phyloP scores from a whole-genome alignment of 306 rosid species.

The Betula pendula region DNA sequence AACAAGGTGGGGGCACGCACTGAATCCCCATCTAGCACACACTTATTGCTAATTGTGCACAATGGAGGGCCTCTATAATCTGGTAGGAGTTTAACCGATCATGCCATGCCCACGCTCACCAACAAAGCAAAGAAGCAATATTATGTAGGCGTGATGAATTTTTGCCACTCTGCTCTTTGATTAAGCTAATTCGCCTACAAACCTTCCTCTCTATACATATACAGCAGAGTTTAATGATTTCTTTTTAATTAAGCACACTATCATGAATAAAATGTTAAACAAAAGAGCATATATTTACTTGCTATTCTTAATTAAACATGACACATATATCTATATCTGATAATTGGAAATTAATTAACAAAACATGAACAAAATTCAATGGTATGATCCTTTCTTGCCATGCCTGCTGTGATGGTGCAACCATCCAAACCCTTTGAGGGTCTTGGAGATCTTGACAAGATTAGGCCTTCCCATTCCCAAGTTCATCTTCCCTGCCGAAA shows the following conservation, averaged over 20 bases:
- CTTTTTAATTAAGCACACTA: not conserved
- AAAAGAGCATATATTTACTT: conserved; percentile 54
- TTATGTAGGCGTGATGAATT: not conserved
- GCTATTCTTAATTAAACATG: conserved; percentile 23
- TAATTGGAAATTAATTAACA: conserved; percentile 18
- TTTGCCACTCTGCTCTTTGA: not conserved
- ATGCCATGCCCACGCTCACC: not conserved
- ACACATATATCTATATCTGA: conserved; percentile 43
- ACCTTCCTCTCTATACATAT: not conserved
- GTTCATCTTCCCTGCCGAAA: conserved; percentile 85
- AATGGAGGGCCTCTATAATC: not conserved
- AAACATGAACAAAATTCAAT: conserved; percentile 33
- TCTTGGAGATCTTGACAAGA: conserved; percentile 75
- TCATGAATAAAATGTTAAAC: conserved; percentile 48
- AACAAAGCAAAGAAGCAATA: not conserved
- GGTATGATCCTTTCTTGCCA: conserved; percentile 60
- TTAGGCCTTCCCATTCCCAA: conserved; percentile 84
- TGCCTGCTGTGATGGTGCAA: conserved; percentile 63
- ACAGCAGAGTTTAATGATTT: not conserved
- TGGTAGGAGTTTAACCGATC: not conserved
- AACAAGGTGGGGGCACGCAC: too few species aligned
- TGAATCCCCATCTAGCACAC: not conserved
- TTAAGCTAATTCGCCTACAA: not conserved
- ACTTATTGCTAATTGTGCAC: not conserved
- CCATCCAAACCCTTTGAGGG: conserved; percentile 82